phyloP scores from a whole-genome alignment of 2,329 filamentous ascomycete genomes.

The Xylaria sp. region DNA sequence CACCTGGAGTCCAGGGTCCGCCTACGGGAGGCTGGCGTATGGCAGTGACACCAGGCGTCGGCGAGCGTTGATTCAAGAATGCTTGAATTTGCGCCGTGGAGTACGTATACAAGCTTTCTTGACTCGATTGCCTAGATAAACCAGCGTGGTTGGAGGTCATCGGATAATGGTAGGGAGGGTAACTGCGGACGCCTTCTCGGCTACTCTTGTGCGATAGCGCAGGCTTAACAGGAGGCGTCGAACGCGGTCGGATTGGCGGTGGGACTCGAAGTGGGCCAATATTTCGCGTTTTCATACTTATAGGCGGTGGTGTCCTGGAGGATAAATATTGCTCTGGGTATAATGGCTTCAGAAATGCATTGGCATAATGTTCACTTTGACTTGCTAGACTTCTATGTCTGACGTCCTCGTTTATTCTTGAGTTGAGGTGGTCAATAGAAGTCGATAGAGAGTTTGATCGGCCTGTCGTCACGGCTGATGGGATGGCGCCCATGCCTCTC shows the following conservation, averaged over 20 bases:
- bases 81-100: slow-evolving; percentile 23
- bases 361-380: slow-evolving; percentile 34
- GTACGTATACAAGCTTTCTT: slow-evolving; percentile 36
- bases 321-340: slow-evolving; percentile 39
- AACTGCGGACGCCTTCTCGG: slow-evolving; percentile 44
- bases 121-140: slow-evolving; percentile 35
- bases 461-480: background rate
- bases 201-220: slow-evolving; percentile 46
- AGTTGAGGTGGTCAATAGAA: background rate
- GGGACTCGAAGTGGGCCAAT: slow-evolving; percentile 49
- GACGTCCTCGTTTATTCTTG: slow-evolving; percentile 1
- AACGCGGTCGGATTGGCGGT: slow-evolving; percentile 51
- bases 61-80: slow-evolving; percentile 34
- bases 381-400: slow-evolving; percentile 15
- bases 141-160: slow-evolving; percentile 8
- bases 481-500: background rate
- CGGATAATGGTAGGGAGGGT: slow-evolving; percentile 35
- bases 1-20: slow-evolving; percentile 41
- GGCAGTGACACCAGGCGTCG: slow-evolving; percentile 43
- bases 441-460: slow-evolving; percentile 31
- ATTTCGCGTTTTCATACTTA: slow-evolving; percentile 57
- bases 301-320: slow-evolving; percentile 52
- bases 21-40: slow-evolving; percentile 30
- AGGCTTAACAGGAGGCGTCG: slow-evolving; percentile 46
- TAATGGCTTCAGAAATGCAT: slow-evolving; percentile 31